phyloP scores from a whole-genome alignment of 257 asterid genomes.

The Ligustrum vulgare region DNA sequence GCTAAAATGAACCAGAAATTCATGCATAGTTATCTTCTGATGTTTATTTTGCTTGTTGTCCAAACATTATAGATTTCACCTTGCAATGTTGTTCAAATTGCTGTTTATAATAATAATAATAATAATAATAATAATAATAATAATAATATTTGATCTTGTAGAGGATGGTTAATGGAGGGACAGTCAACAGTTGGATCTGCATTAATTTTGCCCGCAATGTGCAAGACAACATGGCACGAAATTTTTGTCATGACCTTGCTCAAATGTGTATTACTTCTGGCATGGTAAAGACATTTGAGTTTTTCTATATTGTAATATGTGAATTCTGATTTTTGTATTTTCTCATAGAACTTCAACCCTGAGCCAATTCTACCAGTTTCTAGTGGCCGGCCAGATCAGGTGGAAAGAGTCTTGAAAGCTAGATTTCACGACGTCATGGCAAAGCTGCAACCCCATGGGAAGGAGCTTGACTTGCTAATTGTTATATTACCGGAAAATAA shows the following conservation, averaged over 20 bases:
- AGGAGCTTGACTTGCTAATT: conserved; percentile 85
- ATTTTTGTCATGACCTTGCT: conserved; percentile 85
- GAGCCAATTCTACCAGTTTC: conserved; percentile 71
- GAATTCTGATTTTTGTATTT: conserved; percentile 17
- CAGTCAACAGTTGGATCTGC: conserved; percentile 78
- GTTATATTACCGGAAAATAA: conserved; percentile 91
- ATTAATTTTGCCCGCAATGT: conserved; percentile 81
- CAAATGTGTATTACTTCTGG: conserved; percentile 92
- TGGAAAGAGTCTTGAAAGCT: conserved; percentile 75
- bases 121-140: no score
- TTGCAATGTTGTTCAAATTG: background rate
- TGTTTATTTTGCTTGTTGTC: background rate
- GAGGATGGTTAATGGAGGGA: conserved; percentile 98
- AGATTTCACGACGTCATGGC: conserved; percentile 70
- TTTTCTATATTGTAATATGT: background rate
- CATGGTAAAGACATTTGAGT: conserved; percentile 55
- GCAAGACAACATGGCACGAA: conserved; percentile 63
- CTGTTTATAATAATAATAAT: no score
- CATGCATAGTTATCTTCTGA: background rate
- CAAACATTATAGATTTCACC: background rate
- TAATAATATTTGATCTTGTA: conserved; percentile 33
- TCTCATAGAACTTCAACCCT: conserved; percentile 64
- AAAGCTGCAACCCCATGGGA: conserved; percentile 50
- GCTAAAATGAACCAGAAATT: background rate
- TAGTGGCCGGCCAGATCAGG: conserved; percentile 78